Evolutionary conservation across 1,284 basidiomycete species (phyloP).

Genomic region (Ganoderma multipileum): DNA sequence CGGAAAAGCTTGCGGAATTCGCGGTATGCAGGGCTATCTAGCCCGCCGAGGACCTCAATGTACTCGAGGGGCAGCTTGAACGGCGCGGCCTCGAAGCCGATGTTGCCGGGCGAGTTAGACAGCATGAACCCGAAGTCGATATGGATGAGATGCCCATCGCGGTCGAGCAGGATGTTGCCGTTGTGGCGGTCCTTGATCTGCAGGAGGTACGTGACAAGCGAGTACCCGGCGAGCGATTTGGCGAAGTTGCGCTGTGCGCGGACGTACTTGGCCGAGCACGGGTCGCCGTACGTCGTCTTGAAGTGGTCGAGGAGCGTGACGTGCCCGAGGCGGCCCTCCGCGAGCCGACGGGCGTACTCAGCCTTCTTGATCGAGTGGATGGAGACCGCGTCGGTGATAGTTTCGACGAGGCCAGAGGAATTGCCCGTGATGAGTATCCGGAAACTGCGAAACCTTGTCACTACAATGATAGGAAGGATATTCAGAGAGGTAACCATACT

Average conservation of each 20-base stretch:
- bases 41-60: constrained; percentile 94
- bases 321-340: constrained; percentile 81
- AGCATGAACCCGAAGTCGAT: constrained; percentile 99
- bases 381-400: constrained; percentile 95
- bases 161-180: constrained; percentile 96
- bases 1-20: constrained; percentile 92
- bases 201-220: constrained; percentile 92
- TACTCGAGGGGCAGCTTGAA: constrained; percentile 98
- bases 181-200: constrained; percentile 99
- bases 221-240: constrained; percentile 95
- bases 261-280: constrained; percentile 83
- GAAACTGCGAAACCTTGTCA: constrained; percentile 38
- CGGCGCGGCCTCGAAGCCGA: constrained; percentile 98
- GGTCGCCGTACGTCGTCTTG: constrained; percentile 90
- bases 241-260: constrained; percentile 93
- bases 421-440: constrained; percentile 96
- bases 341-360: constrained; percentile 89
- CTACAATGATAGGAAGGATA: background rate
- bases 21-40: constrained; percentile 77
- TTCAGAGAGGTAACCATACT: constrained; percentile 59
- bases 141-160: constrained; percentile 93
- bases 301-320: constrained; percentile 93
- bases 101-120: constrained; percentile 95
- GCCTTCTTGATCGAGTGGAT: constrained; percentile 99
- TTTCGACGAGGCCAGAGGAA: constrained; percentile 92